Conservation (phyloP, 345 rosid species). For the Boechera stricta region DNA sequence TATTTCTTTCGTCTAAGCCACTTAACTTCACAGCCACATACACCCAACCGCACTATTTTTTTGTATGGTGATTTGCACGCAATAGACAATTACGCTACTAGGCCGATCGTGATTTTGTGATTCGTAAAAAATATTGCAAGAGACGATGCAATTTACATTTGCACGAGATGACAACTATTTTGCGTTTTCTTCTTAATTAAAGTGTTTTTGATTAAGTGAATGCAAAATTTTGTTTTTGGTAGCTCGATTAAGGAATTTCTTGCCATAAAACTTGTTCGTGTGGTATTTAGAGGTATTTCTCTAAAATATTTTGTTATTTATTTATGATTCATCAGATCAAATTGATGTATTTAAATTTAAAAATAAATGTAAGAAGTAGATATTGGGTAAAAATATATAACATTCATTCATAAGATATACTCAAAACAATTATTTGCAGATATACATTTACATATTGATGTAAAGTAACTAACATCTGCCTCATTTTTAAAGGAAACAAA, state of each 20-base stretch:
- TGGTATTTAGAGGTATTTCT: not conserved
- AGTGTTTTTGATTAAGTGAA: not conserved
- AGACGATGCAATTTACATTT: not conserved
- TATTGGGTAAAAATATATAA: not conserved
- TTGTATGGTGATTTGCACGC: not conserved
- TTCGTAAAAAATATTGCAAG: not conserved
- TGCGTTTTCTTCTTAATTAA: not conserved
- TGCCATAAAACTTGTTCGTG: too few relatives aligned
- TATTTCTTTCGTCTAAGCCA: too few relatives aligned
- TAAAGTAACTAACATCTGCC: not conserved
- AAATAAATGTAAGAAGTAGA: not conserved
- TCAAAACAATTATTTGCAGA: not conserved
- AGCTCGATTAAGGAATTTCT: too few relatives aligned
- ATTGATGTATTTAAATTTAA: not conserved
- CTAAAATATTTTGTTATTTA: not conserved
- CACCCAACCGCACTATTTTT: not conserved
- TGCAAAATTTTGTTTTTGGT: too few relatives aligned
- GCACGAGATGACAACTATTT: not conserved
- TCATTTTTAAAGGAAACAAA: not conserved
- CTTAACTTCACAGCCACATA: not conserved
- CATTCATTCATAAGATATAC: not conserved
- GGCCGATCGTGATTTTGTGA: not conserved
- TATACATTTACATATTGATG: not conserved
- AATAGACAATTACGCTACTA: not conserved
- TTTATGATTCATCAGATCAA: not conserved